Evolutionary conservation across 495 filamentous ascomycete genomes (phyloP).

Genomic region (Aspergillus campestris): DNA sequence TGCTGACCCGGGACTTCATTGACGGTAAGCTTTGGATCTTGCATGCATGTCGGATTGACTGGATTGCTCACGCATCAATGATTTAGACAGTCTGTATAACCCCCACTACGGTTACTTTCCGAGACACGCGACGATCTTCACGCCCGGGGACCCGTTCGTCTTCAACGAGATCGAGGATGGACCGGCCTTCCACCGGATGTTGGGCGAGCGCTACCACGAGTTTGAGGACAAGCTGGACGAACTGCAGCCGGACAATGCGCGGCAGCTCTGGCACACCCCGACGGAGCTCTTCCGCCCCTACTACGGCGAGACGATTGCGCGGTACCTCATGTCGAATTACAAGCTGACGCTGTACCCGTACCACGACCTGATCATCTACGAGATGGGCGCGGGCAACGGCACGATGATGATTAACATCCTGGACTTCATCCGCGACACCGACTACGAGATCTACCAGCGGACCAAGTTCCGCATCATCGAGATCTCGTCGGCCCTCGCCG

Average conservation of each 20-base stretch:
- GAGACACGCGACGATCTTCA: constrained; percentile 95
- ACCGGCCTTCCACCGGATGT: constrained; percentile 63
- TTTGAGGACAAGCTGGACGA: constrained; percentile 87
- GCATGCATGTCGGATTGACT: not conserved
- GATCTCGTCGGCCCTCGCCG: constrained; percentile 73
- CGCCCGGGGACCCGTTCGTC: constrained; percentile 83
- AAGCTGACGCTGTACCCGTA: constrained; percentile 89
- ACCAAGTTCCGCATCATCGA: constrained; percentile 95
- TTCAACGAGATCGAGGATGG: constrained; percentile 78
- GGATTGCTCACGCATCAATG: not conserved
- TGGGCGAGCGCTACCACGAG: constrained; percentile 72
- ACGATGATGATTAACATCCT: constrained; percentile 98
- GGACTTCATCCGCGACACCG: constrained; percentile 85
- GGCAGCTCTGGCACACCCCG: constrained; percentile 97
- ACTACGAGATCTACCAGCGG: constrained; percentile 87
- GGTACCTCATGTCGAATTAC: constrained; percentile 93
- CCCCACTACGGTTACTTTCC: constrained; percentile 97
- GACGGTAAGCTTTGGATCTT: constrained; percentile 54
- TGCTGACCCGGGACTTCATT: constrained; percentile 94
- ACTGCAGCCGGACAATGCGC: constrained; percentile 56
- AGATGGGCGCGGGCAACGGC: constrained; percentile 95
- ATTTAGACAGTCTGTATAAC: constrained; percentile 87
- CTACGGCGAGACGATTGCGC: constrained; percentile 93
- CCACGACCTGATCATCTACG: constrained; percentile 96
- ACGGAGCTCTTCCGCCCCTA: constrained; percentile 95